Base-by-base conservation (phyloP, 495 filamentous ascomycete species). In the Aspergillus heteromorphus region DNA sequence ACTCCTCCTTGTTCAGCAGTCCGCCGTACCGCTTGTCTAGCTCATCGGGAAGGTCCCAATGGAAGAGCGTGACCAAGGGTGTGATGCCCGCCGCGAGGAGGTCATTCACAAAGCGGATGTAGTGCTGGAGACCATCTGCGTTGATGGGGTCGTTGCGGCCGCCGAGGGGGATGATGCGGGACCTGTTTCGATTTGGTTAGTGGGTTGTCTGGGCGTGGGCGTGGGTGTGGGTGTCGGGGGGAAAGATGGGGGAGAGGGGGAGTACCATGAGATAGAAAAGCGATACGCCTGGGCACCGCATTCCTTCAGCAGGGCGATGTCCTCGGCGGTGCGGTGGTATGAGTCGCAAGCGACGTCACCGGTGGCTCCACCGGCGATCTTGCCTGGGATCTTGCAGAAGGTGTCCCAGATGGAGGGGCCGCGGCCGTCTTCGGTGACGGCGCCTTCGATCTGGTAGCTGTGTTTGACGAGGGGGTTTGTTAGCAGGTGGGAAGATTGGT, bases 401-500 rank as follows among this genome's bases (percentile, higher is more conserved):
- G 80, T 83, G 65, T 90, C 86, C 87, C 86, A 90, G 67, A 90
- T 89, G 30, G 85, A 86, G 40, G 84, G 81, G 29, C 81, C 84
- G 40, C 87, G 82, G 55, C 87, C 87, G 68, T 90, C 86, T 55
- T 79, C 79, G 30, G 82, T 69, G 16, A 74, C 73, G 10, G 80
- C 84, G 48, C 87, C 87, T 73, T 90, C 87, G 57, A 90, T 86
- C 66, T 91, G 87, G 73, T 88, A 89, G 58, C 85, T 87, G 59
- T 43, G 55, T 4, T 29, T 23, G 40, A 40, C 40, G 6, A 43
- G 51, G 23, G n/a, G n/a, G n/a, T n/a, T n/a, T 19, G 20, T 59
- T 41, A 59, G 56, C 51, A n/a, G 42, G n/a, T 48, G 42, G 17
- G 21, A 45, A 21, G 42, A 9, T 21, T 23, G 6, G 8, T 23